Percentiles rank a stretch among this genome's conserved stretches.
These are phyloP conservation scores for Staphylotrichum tortipilum DNA, from an alignment of 495 filamentous ascomycete genomes.

Conservation along the genomic window DNA sequence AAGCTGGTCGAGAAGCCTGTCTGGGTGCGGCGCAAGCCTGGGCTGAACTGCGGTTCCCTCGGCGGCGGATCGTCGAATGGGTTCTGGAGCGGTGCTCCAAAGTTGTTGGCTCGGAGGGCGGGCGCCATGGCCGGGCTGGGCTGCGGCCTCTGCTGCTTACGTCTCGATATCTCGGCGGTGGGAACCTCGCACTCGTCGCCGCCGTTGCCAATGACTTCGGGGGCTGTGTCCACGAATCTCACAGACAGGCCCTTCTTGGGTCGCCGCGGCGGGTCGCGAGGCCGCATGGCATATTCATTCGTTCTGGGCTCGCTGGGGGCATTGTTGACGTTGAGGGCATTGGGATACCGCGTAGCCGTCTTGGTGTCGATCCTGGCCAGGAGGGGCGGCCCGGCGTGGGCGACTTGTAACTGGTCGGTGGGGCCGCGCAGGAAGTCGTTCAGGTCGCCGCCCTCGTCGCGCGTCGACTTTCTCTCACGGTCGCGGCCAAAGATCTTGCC, in stretches of 20 bases:
- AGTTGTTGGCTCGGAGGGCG: slow-evolving; percentile 13
- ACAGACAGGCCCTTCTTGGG: slow-evolving; percentile 55
- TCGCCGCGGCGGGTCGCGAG: not conserved
- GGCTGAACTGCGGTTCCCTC: slow-evolving; percentile 24
- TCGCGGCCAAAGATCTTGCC: slow-evolving; percentile 40
- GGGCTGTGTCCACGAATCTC: slow-evolving; percentile 56
- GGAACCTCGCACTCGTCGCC: slow-evolving; percentile 72
- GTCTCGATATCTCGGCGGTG: slow-evolving; percentile 55
- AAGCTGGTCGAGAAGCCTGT: slow-evolving; percentile 36
- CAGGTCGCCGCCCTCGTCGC: slow-evolving; percentile 31
- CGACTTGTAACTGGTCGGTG: slow-evolving; percentile 33
- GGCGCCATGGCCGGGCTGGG: slow-evolving; percentile 19
- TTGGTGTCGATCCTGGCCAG: slow-evolving; percentile 41
- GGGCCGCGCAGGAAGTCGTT: slow-evolving; percentile 38
- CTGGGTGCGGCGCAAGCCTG: slow-evolving; percentile 37
- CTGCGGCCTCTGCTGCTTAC: slow-evolving; percentile 36
- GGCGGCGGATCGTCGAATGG: slow-evolving; percentile 13
- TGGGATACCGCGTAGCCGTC: slow-evolving; percentile 37
- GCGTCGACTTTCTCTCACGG: slow-evolving; percentile 32
- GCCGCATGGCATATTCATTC: not conserved
- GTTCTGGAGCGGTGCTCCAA: slow-evolving; percentile 14
- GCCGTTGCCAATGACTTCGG: slow-evolving; percentile 77
- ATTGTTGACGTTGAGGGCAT: slow-evolving; percentile 30
- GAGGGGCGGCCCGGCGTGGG: slow-evolving; percentile 31
- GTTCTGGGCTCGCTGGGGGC: slow-evolving; percentile 16